Conservation (phyloP, 2,329 filamentous ascomycete species). For the Alternaria postmessia region DNA sequence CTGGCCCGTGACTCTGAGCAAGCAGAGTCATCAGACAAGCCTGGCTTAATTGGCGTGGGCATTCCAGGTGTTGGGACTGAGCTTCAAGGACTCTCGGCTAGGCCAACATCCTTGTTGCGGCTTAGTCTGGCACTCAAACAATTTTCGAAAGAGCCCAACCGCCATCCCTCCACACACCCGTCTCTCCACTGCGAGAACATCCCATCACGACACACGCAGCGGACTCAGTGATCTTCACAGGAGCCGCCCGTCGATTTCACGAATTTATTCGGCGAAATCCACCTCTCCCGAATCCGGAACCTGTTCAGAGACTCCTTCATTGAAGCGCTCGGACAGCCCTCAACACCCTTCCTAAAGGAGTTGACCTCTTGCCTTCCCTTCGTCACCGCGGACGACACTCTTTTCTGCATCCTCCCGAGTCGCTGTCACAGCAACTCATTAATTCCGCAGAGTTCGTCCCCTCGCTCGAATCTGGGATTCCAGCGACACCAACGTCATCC, state of each 20-base stretch:
- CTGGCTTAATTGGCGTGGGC: slow-evolving; percentile 1
- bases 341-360: slow-evolving; percentile 41
- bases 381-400: slow-evolving; percentile 26
- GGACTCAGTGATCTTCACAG: slow-evolving; percentile 35
- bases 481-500: slow-evolving; percentile 23
- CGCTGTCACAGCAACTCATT: slow-evolving; percentile 34
- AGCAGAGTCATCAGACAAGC: not conserved
- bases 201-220: slow-evolving; percentile 41
- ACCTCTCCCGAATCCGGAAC: slow-evolving; percentile 30
- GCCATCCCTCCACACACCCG: slow-evolving; percentile 23
- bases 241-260: slow-evolving; percentile 51
- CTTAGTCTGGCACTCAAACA: slow-evolving; percentile 37
- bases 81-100: slow-evolving; percentile 21
- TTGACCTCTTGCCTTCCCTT: slow-evolving; percentile 32
- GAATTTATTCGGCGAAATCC: slow-evolving; percentile 49
- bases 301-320: slow-evolving; percentile 37
- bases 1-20: not conserved
- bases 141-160: slow-evolving; percentile 30
- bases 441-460: slow-evolving; percentile 28
- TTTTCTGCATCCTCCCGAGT: slow-evolving; percentile 41
- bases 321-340: slow-evolving; percentile 48
- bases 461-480: slow-evolving; percentile 46
- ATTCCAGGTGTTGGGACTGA: slow-evolving; percentile 15
- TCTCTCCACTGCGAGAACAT: slow-evolving; percentile 49
- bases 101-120: slow-evolving; percentile 21